Base-by-base conservation (phyloP, 352 stramenopile genomes). In the Pythium pyrilobum region DNA sequence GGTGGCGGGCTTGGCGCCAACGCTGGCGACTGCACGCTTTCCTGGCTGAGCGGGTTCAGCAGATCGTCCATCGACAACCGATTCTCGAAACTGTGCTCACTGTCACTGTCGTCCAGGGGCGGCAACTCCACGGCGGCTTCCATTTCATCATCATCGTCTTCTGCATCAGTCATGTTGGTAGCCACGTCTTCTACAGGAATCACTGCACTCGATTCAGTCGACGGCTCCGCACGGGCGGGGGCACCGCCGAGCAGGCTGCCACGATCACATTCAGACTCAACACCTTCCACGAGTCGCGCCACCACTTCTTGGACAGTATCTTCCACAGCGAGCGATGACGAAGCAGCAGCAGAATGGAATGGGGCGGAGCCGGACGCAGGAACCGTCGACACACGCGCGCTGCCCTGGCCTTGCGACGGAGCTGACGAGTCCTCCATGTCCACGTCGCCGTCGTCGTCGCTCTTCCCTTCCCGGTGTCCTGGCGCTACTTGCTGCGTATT, bases 71-170 rank as follows among this genome's bases (percentile, higher is more conserved):
- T 54, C 11, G 56, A 50, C 2, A 61, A 29, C 10, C 53, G 53
- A 21, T 48, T 40, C 20, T 54, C 44, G 28, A 11, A 29, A 18
- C 21, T 15, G 25, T 56, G 5, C 5, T 23, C 29, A 18, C 46
- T 23, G 2, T 52, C 39, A 24, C 27, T 36, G 4, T 39, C 49
- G 2, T 38, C 27, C 5, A 34, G 15, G 15, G 10, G 5, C 13
- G 38, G 27, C 18, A 48, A 21, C 5, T 56, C 49, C 1, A 52
- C 23, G 11, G 31, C 29, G 9, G 32, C 24, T 1, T 42, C 37
- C 53, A 53, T 64, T 3, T 63, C 65, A 59, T 77, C 75, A 1
- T 68, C 38, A 27, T 71, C 59, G 38, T 81, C 62, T 29, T 57
- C 27, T 8, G 6, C 11, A 42, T 42, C 36, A 23, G 11, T 42